Evolutionary conservation across 371 early-diverging fungal genomes (phyloP).

Genomic region (Aphelidium insulamus): DNA sequence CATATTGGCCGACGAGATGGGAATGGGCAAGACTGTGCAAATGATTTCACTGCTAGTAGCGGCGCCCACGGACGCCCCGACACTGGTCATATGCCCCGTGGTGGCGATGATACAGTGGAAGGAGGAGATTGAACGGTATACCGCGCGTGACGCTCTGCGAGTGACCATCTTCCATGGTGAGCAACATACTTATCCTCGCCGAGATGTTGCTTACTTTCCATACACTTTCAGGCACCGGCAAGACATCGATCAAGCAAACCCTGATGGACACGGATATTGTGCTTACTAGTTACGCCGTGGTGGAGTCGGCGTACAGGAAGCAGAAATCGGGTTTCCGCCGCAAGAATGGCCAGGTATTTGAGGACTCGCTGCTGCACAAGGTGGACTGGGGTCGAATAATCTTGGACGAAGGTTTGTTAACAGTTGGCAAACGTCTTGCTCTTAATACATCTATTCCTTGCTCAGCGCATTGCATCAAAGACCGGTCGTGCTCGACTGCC

Average conservation of each 20-base stretch:
- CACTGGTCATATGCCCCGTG: conserved; percentile 66
- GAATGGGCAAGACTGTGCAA: conserved; percentile 98
- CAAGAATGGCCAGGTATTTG: conserved; percentile 30
- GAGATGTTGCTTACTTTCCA: background rate
- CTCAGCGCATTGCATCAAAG: conserved; percentile 87
- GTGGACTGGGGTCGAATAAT: conserved; percentile 69
- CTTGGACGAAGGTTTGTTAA: conserved; percentile 44
- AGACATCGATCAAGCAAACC: conserved; percentile 18
- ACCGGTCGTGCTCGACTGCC: conserved; percentile 70
- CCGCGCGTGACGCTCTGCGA: conserved; percentile 22
- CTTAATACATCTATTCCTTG: background rate
- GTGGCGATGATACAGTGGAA: conserved; percentile 82
- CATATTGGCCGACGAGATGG: conserved; percentile 84
- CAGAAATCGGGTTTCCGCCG: conserved; percentile 39
- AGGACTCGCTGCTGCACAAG: conserved; percentile 40
- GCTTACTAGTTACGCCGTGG: conserved; percentile 58
- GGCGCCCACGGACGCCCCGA: conserved; percentile 36
- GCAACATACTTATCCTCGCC: conserved; percentile 1
- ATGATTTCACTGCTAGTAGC: conserved; percentile 61
- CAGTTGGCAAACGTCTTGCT: background rate
- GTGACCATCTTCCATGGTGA: conserved; percentile 50
- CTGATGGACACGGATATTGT: conserved; percentile 50
- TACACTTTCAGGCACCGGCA: conserved; percentile 12
- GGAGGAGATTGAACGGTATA: conserved; percentile 49
- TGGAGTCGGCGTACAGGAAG: conserved; percentile 49